Evolutionary conservation across 169 alveolate species (phyloP).

Genomic region (Plasmodium fragile): DNA sequence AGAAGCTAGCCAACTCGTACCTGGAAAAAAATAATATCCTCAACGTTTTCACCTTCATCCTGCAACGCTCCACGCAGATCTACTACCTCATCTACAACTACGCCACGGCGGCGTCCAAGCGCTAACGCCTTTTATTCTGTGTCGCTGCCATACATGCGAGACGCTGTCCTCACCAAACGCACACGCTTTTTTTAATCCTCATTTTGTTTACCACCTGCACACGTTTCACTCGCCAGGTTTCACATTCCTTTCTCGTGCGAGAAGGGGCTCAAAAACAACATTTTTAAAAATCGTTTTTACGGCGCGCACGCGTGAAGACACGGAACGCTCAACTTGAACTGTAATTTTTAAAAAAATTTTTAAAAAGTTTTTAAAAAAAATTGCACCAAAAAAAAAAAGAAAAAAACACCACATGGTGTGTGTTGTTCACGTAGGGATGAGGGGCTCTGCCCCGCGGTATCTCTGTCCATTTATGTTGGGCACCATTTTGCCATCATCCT

Average conservation of each 20-base stretch:
- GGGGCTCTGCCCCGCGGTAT: not conserved
- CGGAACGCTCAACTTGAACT: not conserved
- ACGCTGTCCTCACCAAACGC: not conserved
- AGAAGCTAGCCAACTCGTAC: conserved; percentile 36
- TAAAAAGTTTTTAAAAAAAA: not conserved
- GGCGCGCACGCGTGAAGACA: not conserved
- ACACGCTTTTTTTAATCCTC: not conserved
- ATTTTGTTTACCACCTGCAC: not conserved
- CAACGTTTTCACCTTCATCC: conserved; percentile 43
- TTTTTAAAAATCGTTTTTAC: not conserved
- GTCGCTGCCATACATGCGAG: not conserved
- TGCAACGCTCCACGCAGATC: conserved; percentile 69
- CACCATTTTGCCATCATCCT: not conserved
- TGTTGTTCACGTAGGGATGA: not conserved
- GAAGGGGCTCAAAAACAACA: not conserved
- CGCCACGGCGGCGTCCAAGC: not conserved
- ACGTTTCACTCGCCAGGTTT: not conserved
- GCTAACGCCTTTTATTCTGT: not conserved
- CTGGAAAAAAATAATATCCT: conserved; percentile 53
- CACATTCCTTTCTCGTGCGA: not conserved
- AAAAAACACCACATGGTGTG: not conserved
- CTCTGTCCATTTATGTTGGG: not conserved
- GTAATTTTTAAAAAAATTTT: not conserved
- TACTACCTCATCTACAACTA: conserved; percentile 42
- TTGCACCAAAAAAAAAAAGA: not conserved